Evolutionary conservation across 306 rosid genomes (phyloP), one percentile per base, ranked within the genome.

Genomic region (Hylodesmum podocarpum): DNA sequence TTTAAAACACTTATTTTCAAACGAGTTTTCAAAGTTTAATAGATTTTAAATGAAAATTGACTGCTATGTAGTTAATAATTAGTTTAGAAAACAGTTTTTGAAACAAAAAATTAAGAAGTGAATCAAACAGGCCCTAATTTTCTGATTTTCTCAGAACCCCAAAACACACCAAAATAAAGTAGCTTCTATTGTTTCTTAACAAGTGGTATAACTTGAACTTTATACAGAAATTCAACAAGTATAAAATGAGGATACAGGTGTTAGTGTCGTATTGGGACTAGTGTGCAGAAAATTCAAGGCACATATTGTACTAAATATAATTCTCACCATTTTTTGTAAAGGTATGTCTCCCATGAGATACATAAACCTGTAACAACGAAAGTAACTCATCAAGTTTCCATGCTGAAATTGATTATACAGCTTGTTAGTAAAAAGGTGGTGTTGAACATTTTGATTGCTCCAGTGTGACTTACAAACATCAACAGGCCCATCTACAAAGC

Each of bases 401-500:
- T 9, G 47, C 39, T 14, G 61, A 75, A 68, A 59, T 21, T 7
- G 28, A 43, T 28, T 62, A 44, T 22, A 71, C 62, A 16, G 77
- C 19, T 27, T 29, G 16, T 28, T 21, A 53, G 46, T 22, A 50
- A 55, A 46, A 44, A 8, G 44, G 51, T 22, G 64, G 57, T 53
- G 68, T 55, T 49, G 50, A 66, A 29, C 53, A 18, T 22, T 58
- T 61, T 43, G 54, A 62, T 28, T 49, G 40, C 54, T 67, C 78
- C 54, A 46, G 61, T 53, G 39, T 59, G 66, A 84, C 97, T 90
- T 77, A 92, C 97, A 90, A 83, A 83, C 81, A 87, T 90, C 96
- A 43, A 81, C 53, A 75, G 96, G 88, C 55, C 88, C 97, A 57
- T 90, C 93, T 65, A 92, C 89, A 72, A 83, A 92, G 81, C 97